Conservation (phyloP, 495 filamentous ascomycete species). For the Xylaria nigripes region DNA sequence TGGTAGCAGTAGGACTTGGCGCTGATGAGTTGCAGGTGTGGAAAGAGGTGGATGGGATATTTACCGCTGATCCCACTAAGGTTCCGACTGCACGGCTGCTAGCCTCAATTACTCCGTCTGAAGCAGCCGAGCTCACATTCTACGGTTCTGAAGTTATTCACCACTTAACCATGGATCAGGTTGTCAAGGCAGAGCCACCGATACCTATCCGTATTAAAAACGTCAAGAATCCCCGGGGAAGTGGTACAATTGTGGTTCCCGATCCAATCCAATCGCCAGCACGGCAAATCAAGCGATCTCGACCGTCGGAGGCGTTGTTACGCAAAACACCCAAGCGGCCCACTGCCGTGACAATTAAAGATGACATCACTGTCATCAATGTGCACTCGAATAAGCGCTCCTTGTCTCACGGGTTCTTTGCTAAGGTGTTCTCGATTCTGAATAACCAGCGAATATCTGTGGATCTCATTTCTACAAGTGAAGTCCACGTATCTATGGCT, state of each 20-base stretch:
- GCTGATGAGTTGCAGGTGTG: slow-evolving; percentile 81
- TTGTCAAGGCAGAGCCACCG: slow-evolving; percentile 70
- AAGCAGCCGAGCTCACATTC: slow-evolving; percentile 86
- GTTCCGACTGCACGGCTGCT: slow-evolving; percentile 77
- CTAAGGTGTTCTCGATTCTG: slow-evolving; percentile 78
- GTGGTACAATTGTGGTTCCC: slow-evolving; percentile 77
- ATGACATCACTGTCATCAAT: slow-evolving; percentile 84
- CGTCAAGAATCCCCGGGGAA: slow-evolving; percentile 84
- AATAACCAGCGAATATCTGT: slow-evolving; percentile 73
- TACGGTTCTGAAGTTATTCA: slow-evolving; percentile 96
- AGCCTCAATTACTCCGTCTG: slow-evolving; percentile 69
- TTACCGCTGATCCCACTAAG: slow-evolving; percentile 80
- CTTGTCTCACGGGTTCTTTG: slow-evolving; percentile 84
- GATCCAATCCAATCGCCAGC: slow-evolving; percentile 39
- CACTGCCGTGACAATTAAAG: slow-evolving; percentile 94
- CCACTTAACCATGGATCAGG: slow-evolving; percentile 97
- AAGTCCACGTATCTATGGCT: slow-evolving; percentile 94
- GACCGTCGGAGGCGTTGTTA: slow-evolving; percentile 35
- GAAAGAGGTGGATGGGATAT: slow-evolving; percentile 92
- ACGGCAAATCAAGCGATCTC: slow-evolving; percentile 37
- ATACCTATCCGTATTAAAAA: slow-evolving; percentile 98
- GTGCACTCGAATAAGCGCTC: slow-evolving; percentile 85
- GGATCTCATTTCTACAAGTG: slow-evolving; percentile 86
- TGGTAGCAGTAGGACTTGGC: slow-evolving; percentile 68
- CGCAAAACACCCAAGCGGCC: slow-evolving; percentile 57